These are phyloP conservation scores for Vaccinium myrtillus DNA, from an alignment of 148 eudicot genomes.

Conservation along the genomic window DNA sequence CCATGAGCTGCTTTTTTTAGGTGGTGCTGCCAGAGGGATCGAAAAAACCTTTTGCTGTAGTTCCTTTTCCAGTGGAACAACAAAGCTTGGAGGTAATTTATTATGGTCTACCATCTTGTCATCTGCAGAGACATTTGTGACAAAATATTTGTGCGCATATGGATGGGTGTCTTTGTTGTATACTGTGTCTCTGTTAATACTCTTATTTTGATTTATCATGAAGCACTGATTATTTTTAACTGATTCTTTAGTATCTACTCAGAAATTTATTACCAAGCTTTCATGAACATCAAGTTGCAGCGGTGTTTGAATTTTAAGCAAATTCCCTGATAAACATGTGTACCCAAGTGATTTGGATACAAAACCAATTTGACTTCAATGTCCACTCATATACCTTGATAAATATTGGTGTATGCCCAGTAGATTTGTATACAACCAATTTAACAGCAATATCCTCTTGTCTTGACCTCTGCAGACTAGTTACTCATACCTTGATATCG, in stretches of 20 bases:
- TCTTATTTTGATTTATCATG: background rate
- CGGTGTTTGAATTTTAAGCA: background rate
- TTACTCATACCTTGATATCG: slow-evolving; percentile 85
- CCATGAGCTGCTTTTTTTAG: slow-evolving; percentile 32
- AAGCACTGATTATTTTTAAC: background rate
- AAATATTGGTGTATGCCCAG: background rate
- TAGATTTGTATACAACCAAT: background rate
- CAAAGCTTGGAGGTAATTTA: slow-evolving; percentile 72
- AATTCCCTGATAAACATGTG: background rate
- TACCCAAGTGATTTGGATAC: slow-evolving; percentile 3
- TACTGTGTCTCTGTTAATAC: background rate
- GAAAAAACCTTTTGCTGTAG: slow-evolving; percentile 55
- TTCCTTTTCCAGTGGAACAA: slow-evolving; percentile 72
- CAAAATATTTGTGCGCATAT: background rate
- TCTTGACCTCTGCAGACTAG: slow-evolving; percentile 60
- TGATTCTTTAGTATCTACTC: background rate
- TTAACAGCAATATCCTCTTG: slow-evolving; percentile 3
- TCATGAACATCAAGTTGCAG: background rate
- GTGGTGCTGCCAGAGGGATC: slow-evolving; percentile 97
- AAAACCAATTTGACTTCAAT: background rate
- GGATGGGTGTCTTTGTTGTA: background rate
- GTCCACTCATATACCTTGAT: background rate
- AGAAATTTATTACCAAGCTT: background rate
- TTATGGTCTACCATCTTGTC: background rate
- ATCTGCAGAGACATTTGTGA: background rate